Evolutionary conservation across 495 filamentous ascomycete species (phyloP).

Genomic region (Clavariopsis aquatica): DNA sequence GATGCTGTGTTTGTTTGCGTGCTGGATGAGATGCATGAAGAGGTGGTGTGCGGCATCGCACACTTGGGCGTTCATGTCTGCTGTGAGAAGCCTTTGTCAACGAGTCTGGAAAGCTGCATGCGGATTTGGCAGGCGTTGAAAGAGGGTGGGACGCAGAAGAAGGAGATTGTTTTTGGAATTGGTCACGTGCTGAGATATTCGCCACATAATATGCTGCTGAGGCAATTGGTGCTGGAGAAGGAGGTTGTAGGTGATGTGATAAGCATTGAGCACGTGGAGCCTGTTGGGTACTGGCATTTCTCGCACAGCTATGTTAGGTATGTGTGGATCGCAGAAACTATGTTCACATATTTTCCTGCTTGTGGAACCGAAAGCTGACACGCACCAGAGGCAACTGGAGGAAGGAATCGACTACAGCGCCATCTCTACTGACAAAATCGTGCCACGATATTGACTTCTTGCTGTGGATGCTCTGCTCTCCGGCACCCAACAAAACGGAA

Average conservation of each 20-base stretch:
- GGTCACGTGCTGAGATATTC: slow-evolving; percentile 65
- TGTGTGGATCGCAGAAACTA: too few relatives aligned
- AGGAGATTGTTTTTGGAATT: slow-evolving; percentile 70
- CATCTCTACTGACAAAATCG: slow-evolving; percentile 86
- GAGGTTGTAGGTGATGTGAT: slow-evolving; percentile 80
- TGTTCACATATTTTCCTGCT: background rate
- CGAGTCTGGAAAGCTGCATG: slow-evolving; percentile 73
- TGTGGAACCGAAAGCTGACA: background rate
- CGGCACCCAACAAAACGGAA: slow-evolving; percentile 46
- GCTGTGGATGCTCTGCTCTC: slow-evolving; percentile 81
- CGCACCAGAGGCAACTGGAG: slow-evolving; percentile 80
- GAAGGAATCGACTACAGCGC: slow-evolving; percentile 67
- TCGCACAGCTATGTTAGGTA: slow-evolving; percentile 85
- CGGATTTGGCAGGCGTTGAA: slow-evolving; percentile 63
- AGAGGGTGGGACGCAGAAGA: slow-evolving; percentile 2
- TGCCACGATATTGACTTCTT: slow-evolving; percentile 93
- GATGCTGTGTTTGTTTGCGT: slow-evolving; percentile 88
- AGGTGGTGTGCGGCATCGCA: slow-evolving; percentile 70
- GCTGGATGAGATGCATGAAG: slow-evolving; percentile 81
- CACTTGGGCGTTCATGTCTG: slow-evolving; percentile 72
- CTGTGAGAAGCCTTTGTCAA: slow-evolving; percentile 92
- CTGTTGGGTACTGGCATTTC: slow-evolving; percentile 97
- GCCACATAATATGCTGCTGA: slow-evolving; percentile 84
- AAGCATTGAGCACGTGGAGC: slow-evolving; percentile 87
- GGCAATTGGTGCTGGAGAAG: slow-evolving; percentile 72